Base-by-base conservation (phyloP, 2,329 filamentous ascomycete species). In the Diaporthe capsici region DNA sequence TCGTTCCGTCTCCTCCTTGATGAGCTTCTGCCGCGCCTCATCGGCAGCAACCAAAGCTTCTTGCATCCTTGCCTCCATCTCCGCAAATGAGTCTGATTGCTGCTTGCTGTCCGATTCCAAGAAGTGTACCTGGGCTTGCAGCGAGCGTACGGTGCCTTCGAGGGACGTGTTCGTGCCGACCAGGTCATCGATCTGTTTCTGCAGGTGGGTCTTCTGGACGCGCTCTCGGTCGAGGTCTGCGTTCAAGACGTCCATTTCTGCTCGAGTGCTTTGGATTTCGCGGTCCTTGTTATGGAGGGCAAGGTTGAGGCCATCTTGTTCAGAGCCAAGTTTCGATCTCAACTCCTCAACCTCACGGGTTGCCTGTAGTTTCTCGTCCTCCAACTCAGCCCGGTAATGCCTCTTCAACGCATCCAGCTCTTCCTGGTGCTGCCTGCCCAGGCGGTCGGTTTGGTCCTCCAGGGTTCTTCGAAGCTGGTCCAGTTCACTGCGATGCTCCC, bases 21-120 rank as follows among this genome's bases (percentile, higher is more conserved):
- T 93, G 39, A 99, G 88, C 82, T 97, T 98, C 78, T 95, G 92
- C 74, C 94, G 92, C 1, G 94, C 92, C 49, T 91, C 89, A 42
- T 94, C 92, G 1, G 93, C 94, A 28, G 90, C 86, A 20, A 90
- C 89, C 34, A 95, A 84, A 0, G 96, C 95, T 63, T 97, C 93
- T 81, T 95, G 93, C 81, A 98, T 92, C 71, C 93, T 90, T 58
- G 93, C 89, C 81, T 98, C 94, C 86, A 98, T 94, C 74, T 91
- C 92, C 55, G 94, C 92, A 83, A 96, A 98, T 15, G 94, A 92
- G 80, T 96, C 91, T 0, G 95, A 97, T 80, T 98, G 95, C 20
- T 95, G 94, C 83, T 98, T 94, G 83, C 92, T 95, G 80, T 95
- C 95, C 0, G 95, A 97, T 82, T 98, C 95, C 25, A 98, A 90